These are phyloP conservation scores for Phytophthora pseudosyringae DNA, from an alignment of 352 stramenopile genomes.

Conservation along the genomic window DNA sequence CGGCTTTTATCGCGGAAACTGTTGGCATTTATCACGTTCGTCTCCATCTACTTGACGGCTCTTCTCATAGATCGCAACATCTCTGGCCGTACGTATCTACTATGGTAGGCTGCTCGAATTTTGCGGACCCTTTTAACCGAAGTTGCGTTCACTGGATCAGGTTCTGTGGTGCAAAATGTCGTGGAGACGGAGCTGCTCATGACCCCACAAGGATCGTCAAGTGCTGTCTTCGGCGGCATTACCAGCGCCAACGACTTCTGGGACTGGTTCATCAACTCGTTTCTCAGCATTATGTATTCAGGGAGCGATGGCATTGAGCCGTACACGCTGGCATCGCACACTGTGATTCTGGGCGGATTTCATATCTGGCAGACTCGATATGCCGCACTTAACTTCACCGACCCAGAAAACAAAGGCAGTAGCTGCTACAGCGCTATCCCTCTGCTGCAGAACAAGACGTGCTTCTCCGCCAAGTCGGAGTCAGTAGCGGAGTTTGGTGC, in stretches of 20 bases:
- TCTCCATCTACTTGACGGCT: conserved; percentile 64
- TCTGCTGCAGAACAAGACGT: conserved; percentile 46
- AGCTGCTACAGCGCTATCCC: conserved; percentile 55
- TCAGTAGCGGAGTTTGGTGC: conserved; percentile 45
- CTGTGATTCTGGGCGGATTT: conserved; percentile 69
- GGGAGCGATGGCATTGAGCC: conserved; percentile 39
- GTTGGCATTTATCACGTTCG: conserved; percentile 68
- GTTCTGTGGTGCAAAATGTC: conserved; percentile 59
- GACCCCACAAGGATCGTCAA: conserved; percentile 42
- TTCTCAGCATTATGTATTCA: conserved; percentile 56
- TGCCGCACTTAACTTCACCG: conserved; percentile 51
- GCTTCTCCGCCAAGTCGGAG: conserved; percentile 43
- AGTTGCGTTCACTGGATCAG: conserved; percentile 24
- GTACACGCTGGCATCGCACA: conserved; percentile 73
- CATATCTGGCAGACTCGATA: conserved; percentile 67
- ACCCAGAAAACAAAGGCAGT: conserved; percentile 39
- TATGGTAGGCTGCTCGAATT: background rate
- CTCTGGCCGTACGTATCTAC: conserved; percentile 53
- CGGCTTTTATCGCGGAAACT: conserved; percentile 69
- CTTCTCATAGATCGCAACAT: conserved; percentile 77
- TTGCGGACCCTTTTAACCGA: background rate
- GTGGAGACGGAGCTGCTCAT: conserved; percentile 61
- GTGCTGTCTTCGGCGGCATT: conserved; percentile 50
- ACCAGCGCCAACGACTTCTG: conserved; percentile 50
- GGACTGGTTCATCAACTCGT: conserved; percentile 72